Conservation (phyloP, 2,329 filamentous ascomycete genomes). For the Xylariaceae sp. region DNA sequence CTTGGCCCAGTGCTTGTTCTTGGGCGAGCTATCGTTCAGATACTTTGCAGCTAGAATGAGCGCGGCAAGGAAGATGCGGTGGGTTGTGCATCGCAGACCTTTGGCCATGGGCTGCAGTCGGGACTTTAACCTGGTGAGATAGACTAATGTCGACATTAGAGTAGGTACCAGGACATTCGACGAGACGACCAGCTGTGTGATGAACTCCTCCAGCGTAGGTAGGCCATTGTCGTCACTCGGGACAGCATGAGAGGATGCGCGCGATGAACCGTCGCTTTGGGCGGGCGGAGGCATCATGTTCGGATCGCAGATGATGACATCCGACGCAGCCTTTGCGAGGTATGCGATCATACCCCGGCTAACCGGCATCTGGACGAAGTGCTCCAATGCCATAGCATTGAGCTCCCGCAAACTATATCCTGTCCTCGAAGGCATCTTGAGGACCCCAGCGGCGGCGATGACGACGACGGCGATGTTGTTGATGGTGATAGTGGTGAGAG, state of each 20-base stretch:
- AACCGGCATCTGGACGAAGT: slow-evolving; percentile 74
- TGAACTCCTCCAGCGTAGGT: slow-evolving; percentile 84
- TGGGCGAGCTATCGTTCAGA: slow-evolving; percentile 95
- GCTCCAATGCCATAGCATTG: slow-evolving; percentile 70
- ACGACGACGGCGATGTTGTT: slow-evolving; percentile 1
- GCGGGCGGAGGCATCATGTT: slow-evolving; percentile 46
- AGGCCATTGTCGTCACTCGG: slow-evolving; percentile 50
- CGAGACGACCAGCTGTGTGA: slow-evolving; percentile 80
- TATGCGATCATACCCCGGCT: slow-evolving; percentile 71
- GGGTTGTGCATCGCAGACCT: slow-evolving; percentile 91
- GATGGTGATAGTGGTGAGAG: slow-evolving; percentile 3
- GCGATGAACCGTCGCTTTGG: slow-evolving; percentile 44
- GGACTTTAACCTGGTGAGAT: slow-evolving; percentile 76
- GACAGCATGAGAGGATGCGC: slow-evolving; percentile 41
- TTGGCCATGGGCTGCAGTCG: slow-evolving; percentile 91
- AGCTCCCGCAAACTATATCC: slow-evolving; percentile 48
- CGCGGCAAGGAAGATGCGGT: slow-evolving; percentile 91
- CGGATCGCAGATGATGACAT: slow-evolving; percentile 75
- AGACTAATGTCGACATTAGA: slow-evolving; percentile 93
- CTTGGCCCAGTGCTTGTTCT: slow-evolving; percentile 99
- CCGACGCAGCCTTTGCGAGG: slow-evolving; percentile 66
- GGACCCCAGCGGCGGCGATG: too few relatives aligned
- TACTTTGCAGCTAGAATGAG: slow-evolving; percentile 91
- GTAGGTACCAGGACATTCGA: slow-evolving; percentile 97
- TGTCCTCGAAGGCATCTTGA: slow-evolving; percentile 44